These are phyloP conservation scores for Athelia sp. DNA, from an alignment of 1,284 basidiomycete species.

Conservation along the genomic window DNA sequence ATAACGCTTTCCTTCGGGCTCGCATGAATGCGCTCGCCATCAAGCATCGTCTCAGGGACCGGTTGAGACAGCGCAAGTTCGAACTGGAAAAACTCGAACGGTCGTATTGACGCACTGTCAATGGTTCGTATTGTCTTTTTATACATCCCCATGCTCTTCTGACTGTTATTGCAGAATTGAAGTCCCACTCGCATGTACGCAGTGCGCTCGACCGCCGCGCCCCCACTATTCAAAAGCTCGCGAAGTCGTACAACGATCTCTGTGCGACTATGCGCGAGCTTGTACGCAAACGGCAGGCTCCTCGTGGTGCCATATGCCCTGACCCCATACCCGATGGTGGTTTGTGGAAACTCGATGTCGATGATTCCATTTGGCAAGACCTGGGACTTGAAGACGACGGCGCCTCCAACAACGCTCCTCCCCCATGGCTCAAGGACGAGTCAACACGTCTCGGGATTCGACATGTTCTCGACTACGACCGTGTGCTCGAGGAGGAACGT, in stretches of 20 bases:
- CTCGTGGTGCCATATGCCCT: slow-evolving; percentile 1
- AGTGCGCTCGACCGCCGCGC: slow-evolving; percentile 2
- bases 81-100: slow-evolving; percentile 18
- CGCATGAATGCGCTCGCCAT: slow-evolving; percentile 17
- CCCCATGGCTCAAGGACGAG: not conserved
- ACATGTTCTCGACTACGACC: slow-evolving; percentile 2
- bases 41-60: slow-evolving; percentile 16
- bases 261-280: slow-evolving; percentile 3
- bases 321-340: not conserved
- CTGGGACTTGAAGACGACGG: slow-evolving; percentile 6
- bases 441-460: not conserved
- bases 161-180: not conserved
- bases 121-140: not conserved
- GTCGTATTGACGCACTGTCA: slow-evolving; percentile 7
- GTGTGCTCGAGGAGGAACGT: slow-evolving; percentile 6
- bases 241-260: slow-evolving; percentile 6
- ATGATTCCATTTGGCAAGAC: slow-evolving; percentile 11
- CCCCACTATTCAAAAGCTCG: slow-evolving; percentile 4
- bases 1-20: slow-evolving; percentile 10
- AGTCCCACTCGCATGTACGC: slow-evolving; percentile 2
- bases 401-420: not conserved
- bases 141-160: not conserved
- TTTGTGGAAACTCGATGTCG: slow-evolving; percentile 8
- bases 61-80: slow-evolving; percentile 17
- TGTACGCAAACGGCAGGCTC: not conserved